Evolutionary conservation across 306 rosid genomes (phyloP).

Genomic region (Biancaea sappan): DNA sequence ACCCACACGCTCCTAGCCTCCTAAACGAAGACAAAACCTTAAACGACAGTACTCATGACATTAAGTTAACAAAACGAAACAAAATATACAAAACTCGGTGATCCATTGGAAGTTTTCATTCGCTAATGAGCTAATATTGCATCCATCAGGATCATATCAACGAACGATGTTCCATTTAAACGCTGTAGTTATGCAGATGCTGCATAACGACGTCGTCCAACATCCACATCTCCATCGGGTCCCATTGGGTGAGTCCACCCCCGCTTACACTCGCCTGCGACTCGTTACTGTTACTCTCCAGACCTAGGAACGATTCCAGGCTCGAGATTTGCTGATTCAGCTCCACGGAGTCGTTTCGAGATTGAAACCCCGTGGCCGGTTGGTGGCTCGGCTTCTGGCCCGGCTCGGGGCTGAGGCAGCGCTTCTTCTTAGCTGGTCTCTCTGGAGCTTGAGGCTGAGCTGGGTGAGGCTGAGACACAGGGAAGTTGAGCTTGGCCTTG

Average conservation of each 20-base stretch:
- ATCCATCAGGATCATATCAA: too few species aligned
- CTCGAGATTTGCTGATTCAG: constrained; percentile 49
- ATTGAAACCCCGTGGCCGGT: not conserved
- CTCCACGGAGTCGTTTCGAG: constrained; percentile 5
- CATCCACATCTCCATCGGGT: constrained; percentile 52
- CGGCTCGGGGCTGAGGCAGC: constrained; percentile 22
- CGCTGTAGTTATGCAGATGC: not conserved
- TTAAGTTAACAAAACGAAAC: too few species aligned
- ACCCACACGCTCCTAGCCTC: not conserved
- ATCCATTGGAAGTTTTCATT: not conserved
- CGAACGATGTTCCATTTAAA: too few species aligned
- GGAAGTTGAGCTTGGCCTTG: constrained; percentile 83
- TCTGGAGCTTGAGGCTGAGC: not conserved
- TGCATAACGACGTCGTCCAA: constrained; percentile 51
- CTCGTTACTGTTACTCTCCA: constrained; percentile 25
- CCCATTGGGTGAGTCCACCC: constrained; percentile 1
- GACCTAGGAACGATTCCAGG: constrained; percentile 61
- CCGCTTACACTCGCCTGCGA: constrained; percentile 23
- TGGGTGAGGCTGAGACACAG: not conserved
- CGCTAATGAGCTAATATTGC: not conserved
- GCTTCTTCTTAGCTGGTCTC: constrained; percentile 44
- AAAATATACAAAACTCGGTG: too few species aligned
- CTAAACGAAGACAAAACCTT: not conserved
- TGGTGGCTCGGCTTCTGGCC: not conserved
- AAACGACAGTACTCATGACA: not conserved